Evolutionary conservation across 257 asterid genomes (phyloP).

Genomic region (Apocynum venetum): DNA sequence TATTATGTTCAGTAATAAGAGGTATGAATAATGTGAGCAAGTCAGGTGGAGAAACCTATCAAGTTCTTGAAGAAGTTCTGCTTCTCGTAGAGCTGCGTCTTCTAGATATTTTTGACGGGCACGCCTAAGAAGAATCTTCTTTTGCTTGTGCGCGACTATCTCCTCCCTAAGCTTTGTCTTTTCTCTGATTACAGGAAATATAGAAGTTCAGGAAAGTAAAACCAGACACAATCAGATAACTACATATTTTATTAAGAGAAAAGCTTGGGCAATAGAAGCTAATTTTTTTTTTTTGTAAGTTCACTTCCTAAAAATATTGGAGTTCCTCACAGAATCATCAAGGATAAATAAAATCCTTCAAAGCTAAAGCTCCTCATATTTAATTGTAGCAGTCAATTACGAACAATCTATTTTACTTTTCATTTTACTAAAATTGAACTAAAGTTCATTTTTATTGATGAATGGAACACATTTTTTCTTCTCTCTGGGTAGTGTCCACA

Average conservation of each 20-base stretch:
- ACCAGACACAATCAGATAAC: slow-evolving; percentile 11
- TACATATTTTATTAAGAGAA: neutral
- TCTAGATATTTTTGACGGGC: slow-evolving; percentile 73
- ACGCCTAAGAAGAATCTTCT: slow-evolving; percentile 61
- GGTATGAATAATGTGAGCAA: slow-evolving; percentile 5
- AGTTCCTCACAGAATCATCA: neutral
- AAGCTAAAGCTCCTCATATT: neutral
- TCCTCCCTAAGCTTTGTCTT: slow-evolving; percentile 75
- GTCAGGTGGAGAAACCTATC: slow-evolving; percentile 53
- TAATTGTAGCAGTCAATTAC: neutral
- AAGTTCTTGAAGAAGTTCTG: slow-evolving; percentile 77
- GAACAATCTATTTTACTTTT: neutral
- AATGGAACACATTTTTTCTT: neutral
- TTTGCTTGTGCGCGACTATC: slow-evolving; percentile 78
- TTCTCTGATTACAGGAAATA: slow-evolving; percentile 48
- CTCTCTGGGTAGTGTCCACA: neutral
- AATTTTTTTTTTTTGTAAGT: neutral
- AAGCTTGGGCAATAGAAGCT: neutral
- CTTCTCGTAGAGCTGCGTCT: slow-evolving; percentile 86
- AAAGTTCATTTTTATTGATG: neutral
- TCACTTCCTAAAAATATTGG: neutral
- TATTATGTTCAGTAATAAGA: neutral
- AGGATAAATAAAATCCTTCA: neutral
- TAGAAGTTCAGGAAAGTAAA: slow-evolving; percentile 11
- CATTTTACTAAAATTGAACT: neutral